Evolutionary conservation across 2,329 filamentous ascomycete species (phyloP).

Genomic region (Macrophomina pseudophaseolina): DNA sequence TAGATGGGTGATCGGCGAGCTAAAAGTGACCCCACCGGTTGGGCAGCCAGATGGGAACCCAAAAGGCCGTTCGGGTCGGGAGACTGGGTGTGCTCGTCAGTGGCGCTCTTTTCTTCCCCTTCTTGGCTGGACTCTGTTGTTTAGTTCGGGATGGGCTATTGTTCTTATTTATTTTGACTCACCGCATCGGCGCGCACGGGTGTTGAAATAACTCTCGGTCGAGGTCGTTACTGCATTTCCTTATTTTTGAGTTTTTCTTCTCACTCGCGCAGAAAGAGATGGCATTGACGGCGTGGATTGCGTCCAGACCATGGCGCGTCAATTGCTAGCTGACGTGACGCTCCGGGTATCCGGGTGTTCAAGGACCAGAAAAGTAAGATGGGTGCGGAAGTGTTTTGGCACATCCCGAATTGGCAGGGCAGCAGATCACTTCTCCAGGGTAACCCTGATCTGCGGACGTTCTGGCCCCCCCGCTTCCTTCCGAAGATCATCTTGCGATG

Average conservation of each 20-base stretch:
- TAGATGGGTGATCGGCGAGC: slow-evolving; percentile 10
- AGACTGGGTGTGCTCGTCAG: not conserved
- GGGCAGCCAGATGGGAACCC: not conserved
- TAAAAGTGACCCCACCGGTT: slow-evolving; percentile 20
- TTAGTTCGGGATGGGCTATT: not conserved
- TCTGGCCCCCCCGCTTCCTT: not conserved
- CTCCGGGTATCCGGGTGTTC: not conserved
- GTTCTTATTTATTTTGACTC: not conserved
- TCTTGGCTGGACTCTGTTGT: not conserved
- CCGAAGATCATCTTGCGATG: not conserved
- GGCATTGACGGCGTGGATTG: not conserved
- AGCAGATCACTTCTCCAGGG: not conserved
- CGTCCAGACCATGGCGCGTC: not conserved
- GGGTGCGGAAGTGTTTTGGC: not conserved
- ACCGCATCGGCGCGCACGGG: too few relatives aligned
- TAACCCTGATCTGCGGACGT: not conserved
- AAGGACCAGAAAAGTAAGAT: not conserved
- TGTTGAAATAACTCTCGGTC: too few relatives aligned
- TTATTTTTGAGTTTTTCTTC: not conserved
- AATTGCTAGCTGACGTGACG: not conserved
- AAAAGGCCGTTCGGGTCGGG: not conserved
- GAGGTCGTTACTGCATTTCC: not conserved
- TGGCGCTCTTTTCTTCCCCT: not conserved
- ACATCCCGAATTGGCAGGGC: not conserved
- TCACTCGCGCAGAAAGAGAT: not conserved